Conservation (phyloP, 768 basidiomycete genomes). For the Gloeostereum incarnatum region DNA sequence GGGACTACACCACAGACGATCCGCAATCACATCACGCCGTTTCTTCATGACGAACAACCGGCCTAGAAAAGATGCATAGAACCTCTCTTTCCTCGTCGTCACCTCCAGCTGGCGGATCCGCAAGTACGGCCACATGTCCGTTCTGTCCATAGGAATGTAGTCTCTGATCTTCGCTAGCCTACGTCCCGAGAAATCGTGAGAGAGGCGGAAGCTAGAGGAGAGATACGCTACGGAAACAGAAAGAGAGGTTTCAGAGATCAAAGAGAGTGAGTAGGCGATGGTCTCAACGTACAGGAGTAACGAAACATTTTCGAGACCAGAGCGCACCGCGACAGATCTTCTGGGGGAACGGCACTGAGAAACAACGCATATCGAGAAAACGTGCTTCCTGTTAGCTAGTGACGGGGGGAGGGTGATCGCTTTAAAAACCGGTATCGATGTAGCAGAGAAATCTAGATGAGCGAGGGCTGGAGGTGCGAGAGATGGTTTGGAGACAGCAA, state of each 20-base stretch:
- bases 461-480: neutral
- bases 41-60: too few species aligned
- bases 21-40: conserved; percentile 25
- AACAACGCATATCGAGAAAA: conserved; percentile 41
- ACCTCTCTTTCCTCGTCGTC: conserved; percentile 23
- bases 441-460: conserved; percentile 24
- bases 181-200: conserved; percentile 34
- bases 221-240: conserved; percentile 40
- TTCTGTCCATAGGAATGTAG: conserved; percentile 32
- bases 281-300: conserved; percentile 41
- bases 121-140: conserved; percentile 71
- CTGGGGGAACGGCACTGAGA: conserved; percentile 34
- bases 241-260: conserved; percentile 7
- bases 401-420: conserved; percentile 49
- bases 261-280: too few species aligned
- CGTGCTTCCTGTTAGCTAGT: conserved; percentile 46
- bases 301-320: conserved; percentile 52
- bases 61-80: conserved; percentile 42
- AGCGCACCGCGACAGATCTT: conserved; percentile 35
- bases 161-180: conserved; percentile 32
- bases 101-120: conserved; percentile 37
- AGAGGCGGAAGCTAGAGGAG: conserved; percentile 44
- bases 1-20: conserved; percentile 48
- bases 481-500: neutral
- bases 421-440: conserved; percentile 15